Conservation (phyloP, 1,284 basidiomycete genomes). For the Tilletia indica region DNA sequence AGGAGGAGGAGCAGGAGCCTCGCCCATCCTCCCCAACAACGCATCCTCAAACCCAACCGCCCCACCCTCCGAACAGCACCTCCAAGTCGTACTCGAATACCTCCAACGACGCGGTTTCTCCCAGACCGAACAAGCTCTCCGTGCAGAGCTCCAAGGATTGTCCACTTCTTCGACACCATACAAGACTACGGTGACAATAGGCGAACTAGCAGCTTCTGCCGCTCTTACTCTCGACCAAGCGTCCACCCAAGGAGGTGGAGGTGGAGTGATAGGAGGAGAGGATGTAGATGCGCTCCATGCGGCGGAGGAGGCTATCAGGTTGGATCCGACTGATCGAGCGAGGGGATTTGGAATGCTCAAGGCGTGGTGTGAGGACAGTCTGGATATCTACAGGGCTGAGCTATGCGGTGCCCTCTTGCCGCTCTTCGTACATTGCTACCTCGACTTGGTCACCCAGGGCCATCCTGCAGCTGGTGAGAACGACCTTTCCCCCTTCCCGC, state of each 20-base stretch:
- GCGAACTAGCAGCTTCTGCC: not conserved
- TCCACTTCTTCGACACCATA: not conserved
- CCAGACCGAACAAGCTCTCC: conserved; percentile 71
- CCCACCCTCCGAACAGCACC: not conserved
- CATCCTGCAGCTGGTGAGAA: conserved; percentile 69
- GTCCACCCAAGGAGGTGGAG: not conserved
- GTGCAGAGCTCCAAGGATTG: conserved; percentile 65
- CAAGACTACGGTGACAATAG: not conserved
- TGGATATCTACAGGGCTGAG: conserved; percentile 85
- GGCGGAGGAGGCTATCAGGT: conserved; percentile 75
- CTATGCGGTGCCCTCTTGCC: conserved; percentile 89
- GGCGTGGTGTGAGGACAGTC: conserved; percentile 85
- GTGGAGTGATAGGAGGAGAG: not conserved
- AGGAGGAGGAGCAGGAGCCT: not conserved
- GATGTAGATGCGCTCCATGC: not conserved
- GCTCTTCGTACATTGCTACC: conserved; percentile 94
- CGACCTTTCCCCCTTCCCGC: too few species aligned
- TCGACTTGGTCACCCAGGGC: conserved; percentile 86
- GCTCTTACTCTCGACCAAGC: not conserved
- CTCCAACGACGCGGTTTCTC: conserved; percentile 76
- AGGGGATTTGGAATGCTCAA: conserved; percentile 83
- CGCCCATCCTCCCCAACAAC: not conserved
- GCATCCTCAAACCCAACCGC: conserved; percentile 7
- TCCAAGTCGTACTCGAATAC: conserved; percentile 72
- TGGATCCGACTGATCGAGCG: conserved; percentile 85